phyloP scores from a whole-genome alignment of 2,329 filamentous ascomycete genomes.

The Nemania sp. region DNA sequence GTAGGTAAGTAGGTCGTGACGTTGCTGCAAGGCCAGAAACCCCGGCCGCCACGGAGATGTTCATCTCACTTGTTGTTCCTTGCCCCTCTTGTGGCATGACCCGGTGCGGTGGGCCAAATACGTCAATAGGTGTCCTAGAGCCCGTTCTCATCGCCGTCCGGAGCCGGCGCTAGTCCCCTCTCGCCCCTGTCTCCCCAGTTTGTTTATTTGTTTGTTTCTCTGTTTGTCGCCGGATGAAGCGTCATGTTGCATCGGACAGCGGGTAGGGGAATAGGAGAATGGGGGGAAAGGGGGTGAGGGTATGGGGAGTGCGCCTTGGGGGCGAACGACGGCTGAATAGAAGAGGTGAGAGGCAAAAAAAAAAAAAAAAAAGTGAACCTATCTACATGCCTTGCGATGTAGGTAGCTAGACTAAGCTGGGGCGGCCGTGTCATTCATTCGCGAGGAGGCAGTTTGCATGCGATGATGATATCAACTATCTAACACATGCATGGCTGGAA shows the following conservation, averaged over 20 bases:
- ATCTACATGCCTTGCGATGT: too few species aligned
- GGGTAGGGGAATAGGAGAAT: neutral
- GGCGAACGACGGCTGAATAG: neutral
- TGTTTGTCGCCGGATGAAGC: constrained; percentile 8
- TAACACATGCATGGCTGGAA: constrained; percentile 25
- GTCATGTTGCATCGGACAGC: constrained; percentile 16
- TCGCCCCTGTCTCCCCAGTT: neutral
- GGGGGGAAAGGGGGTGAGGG: too few species aligned
- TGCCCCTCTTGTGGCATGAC: constrained; percentile 4
- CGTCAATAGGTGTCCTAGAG: neutral
- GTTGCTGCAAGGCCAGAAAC: constrained; percentile 23
- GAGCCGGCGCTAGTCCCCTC: constrained; percentile 3
- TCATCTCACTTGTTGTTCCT: neutral
- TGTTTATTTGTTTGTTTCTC: neutral
- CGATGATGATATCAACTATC: constrained; percentile 20
- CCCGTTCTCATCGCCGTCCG: constrained; percentile 1
- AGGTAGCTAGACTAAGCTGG: too few species aligned
- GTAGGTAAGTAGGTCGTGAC: neutral
- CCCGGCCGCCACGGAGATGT: constrained; percentile 16
- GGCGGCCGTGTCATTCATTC: too few species aligned
- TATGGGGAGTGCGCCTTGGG: neutral
- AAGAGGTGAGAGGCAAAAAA: too few species aligned
- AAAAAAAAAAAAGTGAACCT: too few species aligned
- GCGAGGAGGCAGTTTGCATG: neutral
- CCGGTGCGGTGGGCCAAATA: constrained; percentile 4